Evolutionary conservation across 495 filamentous ascomycete genomes (phyloP).

Genomic region (Penicillium lagena): DNA sequence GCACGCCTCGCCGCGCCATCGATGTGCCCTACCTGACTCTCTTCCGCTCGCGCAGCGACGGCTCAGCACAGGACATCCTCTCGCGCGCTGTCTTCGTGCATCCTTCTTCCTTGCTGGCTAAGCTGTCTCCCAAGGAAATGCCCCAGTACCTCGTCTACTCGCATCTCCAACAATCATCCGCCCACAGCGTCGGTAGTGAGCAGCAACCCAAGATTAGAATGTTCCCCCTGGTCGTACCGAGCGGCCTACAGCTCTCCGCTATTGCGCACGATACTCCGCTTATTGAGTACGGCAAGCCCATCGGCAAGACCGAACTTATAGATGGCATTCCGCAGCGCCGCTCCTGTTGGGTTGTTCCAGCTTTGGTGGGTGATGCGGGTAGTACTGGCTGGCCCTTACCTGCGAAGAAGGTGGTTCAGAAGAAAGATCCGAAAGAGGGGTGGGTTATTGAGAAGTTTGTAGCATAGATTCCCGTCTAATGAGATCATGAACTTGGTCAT

Average conservation of each 20-base stretch:
- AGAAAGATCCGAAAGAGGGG: constrained; percentile 58
- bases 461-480: constrained; percentile 8
- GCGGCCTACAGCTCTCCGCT: constrained; percentile 65
- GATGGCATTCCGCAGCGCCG: constrained; percentile 51
- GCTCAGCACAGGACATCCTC: constrained; percentile 37
- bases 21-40: constrained; percentile 90
- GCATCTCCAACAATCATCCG: constrained; percentile 67
- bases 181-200: constrained; percentile 28
- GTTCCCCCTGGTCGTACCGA: constrained; percentile 77
- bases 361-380: constrained; percentile 58
- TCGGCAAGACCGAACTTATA: constrained; percentile 64
- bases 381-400: constrained; percentile 78
- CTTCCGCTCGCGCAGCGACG: constrained; percentile 54
- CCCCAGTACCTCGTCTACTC: constrained; percentile 86
- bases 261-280: constrained; percentile 83
- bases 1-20: constrained; percentile 72
- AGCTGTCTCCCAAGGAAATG: constrained; percentile 60
- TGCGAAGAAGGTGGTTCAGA: constrained; percentile 75
- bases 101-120: constrained; percentile 72
- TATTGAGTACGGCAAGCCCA: constrained; percentile 79
- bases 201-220: constrained; percentile 75
- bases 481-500: no score
- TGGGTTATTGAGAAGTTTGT: constrained; percentile 71
- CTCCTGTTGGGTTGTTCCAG: constrained; percentile 78
- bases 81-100: constrained; percentile 75